Conservation (phyloP, 495 filamentous ascomycete genomes). For the Sordaria brevicollis region DNA sequence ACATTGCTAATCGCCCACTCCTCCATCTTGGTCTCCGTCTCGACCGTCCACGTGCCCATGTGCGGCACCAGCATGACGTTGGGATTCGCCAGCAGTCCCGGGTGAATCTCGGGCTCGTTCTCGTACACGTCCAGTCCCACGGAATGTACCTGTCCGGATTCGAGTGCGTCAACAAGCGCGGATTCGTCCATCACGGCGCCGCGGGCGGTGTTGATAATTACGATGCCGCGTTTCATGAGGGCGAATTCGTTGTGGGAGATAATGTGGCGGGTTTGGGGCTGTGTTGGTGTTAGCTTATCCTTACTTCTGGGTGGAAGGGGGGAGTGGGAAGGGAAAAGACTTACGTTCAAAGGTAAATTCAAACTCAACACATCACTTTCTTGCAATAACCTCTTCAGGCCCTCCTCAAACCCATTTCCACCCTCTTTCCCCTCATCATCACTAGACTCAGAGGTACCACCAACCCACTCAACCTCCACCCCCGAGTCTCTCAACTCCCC, state of each 20-base stretch:
- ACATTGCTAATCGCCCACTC: slow-evolving; percentile 60
- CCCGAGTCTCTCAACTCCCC: slow-evolving; percentile 54
- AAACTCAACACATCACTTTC: slow-evolving; percentile 65
- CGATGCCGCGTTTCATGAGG: slow-evolving; percentile 60
- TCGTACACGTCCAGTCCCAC: slow-evolving; percentile 77
- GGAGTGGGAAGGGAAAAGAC: neutral
- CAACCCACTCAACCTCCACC: slow-evolving; percentile 47
- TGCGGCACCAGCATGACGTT: slow-evolving; percentile 69
- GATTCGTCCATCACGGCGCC: slow-evolving; percentile 63
- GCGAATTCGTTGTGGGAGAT: slow-evolving; percentile 52
- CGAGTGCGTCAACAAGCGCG: slow-evolving; percentile 59
- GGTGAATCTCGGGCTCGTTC: slow-evolving; percentile 63
- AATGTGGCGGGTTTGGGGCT: slow-evolving; percentile 57
- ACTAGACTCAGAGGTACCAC: too few relatives aligned
- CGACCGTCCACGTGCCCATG: slow-evolving; percentile 57
- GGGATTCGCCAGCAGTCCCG: slow-evolving; percentile 57
- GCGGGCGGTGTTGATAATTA: slow-evolving; percentile 63
- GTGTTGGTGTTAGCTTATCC: slow-evolving; percentile 7
- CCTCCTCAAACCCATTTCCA: slow-evolving; percentile 54
- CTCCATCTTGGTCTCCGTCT: slow-evolving; percentile 72
- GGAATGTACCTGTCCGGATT: slow-evolving; percentile 55
- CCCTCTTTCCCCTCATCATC: slow-evolving; percentile 42
- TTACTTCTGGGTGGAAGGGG: slow-evolving; percentile 6
- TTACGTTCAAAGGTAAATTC: slow-evolving; percentile 67
- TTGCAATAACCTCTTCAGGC: slow-evolving; percentile 55